A percentile compares a stretch with the other conserved stretches of the same genome.
Evolutionary conservation across 1,284 basidiomycete genomes (phyloP).

Genomic region (Coriolopsis trogii): DNA sequence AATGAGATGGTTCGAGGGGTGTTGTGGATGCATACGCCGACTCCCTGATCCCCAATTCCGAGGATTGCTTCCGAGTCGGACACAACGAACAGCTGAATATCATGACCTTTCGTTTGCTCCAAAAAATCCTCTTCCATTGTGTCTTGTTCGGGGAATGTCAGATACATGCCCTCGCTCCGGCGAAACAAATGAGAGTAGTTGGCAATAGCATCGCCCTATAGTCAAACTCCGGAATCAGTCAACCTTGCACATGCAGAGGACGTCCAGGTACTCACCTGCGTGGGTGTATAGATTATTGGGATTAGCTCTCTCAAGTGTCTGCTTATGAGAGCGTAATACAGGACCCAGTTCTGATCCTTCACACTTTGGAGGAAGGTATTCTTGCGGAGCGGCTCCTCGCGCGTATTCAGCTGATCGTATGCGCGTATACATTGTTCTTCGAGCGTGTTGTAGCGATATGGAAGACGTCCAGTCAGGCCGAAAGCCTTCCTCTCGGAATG

Average conservation of each 20-base stretch:
- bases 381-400: conserved; percentile 57
- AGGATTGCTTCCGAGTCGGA: conserved; percentile 86
- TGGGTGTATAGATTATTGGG: conserved; percentile 78
- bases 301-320: conserved; percentile 75
- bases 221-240: background rate
- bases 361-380: conserved; percentile 75
- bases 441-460: conserved; percentile 72
- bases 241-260: background rate
- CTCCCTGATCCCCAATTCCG: conserved; percentile 80
- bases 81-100: conserved; percentile 77
- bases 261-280: conserved; percentile 52
- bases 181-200: conserved; percentile 84
- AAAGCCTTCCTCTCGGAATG: conserved; percentile 67
- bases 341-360: conserved; percentile 76
- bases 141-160: conserved; percentile 67
- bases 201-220: conserved; percentile 81
- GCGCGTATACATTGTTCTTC: conserved; percentile 78
- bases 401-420: conserved; percentile 61
- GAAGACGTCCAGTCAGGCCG: conserved; percentile 77
- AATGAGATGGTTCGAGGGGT: background rate
- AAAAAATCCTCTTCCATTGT: conserved; percentile 78
- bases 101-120: conserved; percentile 59
- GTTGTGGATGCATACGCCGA: conserved; percentile 50
- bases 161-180: conserved; percentile 70
- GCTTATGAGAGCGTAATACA: conserved; percentile 74